Conservation (phyloP, 2,329 filamentous ascomycete genomes). For the Hypoxylon sp. region DNA sequence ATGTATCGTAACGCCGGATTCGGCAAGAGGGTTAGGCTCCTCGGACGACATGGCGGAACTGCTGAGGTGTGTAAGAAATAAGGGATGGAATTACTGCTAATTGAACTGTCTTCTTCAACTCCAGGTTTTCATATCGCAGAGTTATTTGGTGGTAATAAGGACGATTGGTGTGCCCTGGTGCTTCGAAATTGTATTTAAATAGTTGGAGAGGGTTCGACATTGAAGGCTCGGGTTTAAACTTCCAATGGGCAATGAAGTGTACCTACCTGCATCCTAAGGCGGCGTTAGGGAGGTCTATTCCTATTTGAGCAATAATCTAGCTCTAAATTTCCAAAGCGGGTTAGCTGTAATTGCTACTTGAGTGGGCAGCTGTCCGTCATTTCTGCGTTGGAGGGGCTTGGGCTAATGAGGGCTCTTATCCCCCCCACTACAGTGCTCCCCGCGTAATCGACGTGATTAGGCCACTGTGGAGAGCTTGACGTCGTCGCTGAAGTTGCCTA, state of each 20-base stretch:
- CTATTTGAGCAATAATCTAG: slow-evolving; percentile 17
- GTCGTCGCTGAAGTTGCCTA: slow-evolving; percentile 47
- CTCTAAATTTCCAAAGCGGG: slow-evolving; percentile 6
- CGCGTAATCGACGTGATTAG: slow-evolving; percentile 30
- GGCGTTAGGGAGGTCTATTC: background rate
- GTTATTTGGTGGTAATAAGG: slow-evolving; percentile 1
- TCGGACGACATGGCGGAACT: slow-evolving; percentile 67
- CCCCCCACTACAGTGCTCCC: slow-evolving; percentile 1
- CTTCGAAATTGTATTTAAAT: slow-evolving; percentile 27
- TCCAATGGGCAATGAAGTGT: background rate
- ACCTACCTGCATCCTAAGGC: background rate
- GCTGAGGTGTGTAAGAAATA: background rate
- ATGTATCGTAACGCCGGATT: slow-evolving; percentile 82
- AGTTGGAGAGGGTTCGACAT: slow-evolving; percentile 35
- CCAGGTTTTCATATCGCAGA: slow-evolving; percentile 12
- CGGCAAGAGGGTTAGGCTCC: slow-evolving; percentile 70
- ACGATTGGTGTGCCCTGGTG: background rate
- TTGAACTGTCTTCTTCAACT: slow-evolving; percentile 5
- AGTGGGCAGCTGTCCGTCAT: slow-evolving; percentile 34
- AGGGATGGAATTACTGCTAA: background rate
- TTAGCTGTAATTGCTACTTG: slow-evolving; percentile 1
- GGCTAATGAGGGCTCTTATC: background rate
- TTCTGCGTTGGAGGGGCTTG: slow-evolving; percentile 22
- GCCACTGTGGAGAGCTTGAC: slow-evolving; percentile 45
- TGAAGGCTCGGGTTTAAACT: slow-evolving; percentile 31